These are phyloP conservation scores for Aaosphaeria pasadenensis DNA, from an alignment of 2,329 filamentous ascomycete genomes.

Conservation along the genomic window DNA sequence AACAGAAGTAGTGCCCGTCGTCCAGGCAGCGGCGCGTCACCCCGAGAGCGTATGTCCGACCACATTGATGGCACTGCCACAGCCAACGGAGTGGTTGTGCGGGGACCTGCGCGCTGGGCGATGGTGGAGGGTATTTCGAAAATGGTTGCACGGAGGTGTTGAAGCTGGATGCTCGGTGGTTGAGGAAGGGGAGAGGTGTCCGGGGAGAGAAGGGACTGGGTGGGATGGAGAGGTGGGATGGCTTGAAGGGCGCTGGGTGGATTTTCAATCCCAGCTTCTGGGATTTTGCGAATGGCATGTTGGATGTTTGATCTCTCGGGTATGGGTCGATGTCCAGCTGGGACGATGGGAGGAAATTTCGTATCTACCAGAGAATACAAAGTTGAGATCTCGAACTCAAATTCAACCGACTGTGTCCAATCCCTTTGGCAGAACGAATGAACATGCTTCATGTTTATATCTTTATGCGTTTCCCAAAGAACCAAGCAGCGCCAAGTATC, in stretches of 20 bases:
- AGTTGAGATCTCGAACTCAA: too few species aligned
- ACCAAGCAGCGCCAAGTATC: too few species aligned
- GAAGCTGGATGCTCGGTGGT: constrained; percentile 3
- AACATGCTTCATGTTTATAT: too few species aligned
- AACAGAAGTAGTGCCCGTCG: constrained; percentile 55
- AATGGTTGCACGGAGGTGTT: constrained; percentile 4
- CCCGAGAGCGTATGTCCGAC: constrained; percentile 45
- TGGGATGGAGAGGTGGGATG: constrained; percentile 43
- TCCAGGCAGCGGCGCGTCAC: constrained; percentile 53
- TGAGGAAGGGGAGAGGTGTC: constrained; percentile 12
- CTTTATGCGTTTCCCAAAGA: too few species aligned
- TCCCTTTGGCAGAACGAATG: too few species aligned
- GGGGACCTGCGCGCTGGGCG: constrained; percentile 9
- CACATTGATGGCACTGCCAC: constrained; percentile 55
- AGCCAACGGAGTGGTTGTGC: constrained; percentile 45
- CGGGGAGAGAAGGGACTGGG: constrained; percentile 44
- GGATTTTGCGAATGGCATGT: background rate
- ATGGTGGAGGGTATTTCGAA: constrained; percentile 1
- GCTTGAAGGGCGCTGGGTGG: constrained; percentile 40
- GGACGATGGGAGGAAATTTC: too few species aligned
- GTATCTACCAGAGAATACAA: too few species aligned
- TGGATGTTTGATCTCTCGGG: too few species aligned
- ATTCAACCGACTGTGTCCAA: too few species aligned
- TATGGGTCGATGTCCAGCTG: too few species aligned
- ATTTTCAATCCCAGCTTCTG: constrained; percentile 21